A percentile compares a stretch with the other conserved stretches of the same genome.
phyloP scores from a whole-genome alignment of 164 flowering plant genomes.

The Chloranthus sessilifolius region DNA sequence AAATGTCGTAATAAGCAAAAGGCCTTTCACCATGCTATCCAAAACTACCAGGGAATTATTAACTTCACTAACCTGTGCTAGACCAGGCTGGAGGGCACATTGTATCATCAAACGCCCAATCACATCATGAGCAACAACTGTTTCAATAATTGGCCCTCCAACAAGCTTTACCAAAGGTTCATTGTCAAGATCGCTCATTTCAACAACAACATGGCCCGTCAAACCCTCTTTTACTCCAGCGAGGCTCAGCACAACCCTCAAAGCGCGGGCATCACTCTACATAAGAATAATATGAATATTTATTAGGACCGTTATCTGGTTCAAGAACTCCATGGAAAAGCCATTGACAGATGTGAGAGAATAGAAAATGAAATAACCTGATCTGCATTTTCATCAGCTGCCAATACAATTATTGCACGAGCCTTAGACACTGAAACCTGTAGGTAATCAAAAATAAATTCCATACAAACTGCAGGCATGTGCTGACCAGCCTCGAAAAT shows the following conservation, averaged over 20 bases:
- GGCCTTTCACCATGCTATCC: background rate
- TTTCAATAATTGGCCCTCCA: slow-evolving; percentile 88
- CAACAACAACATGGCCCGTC: slow-evolving; percentile 91
- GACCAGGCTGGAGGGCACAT: slow-evolving; percentile 96
- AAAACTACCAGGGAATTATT: background rate
- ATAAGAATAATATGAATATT: slow-evolving; percentile 5
- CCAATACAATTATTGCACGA: slow-evolving; percentile 85
- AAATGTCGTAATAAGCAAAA: no score
- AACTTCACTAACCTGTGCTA: slow-evolving; percentile 67
- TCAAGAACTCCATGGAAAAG: background rate
- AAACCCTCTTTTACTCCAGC: slow-evolving; percentile 93
- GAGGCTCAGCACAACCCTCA: slow-evolving; percentile 89
- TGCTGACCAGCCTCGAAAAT: background rate
- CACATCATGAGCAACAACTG: slow-evolving; percentile 98
- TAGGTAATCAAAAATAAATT: slow-evolving; percentile 6
- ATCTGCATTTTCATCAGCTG: slow-evolving; percentile 94
- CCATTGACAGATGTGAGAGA: background rate
- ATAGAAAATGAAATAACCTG: slow-evolving; percentile 44
- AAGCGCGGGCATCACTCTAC: slow-evolving; percentile 96
- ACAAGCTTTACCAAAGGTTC: slow-evolving; percentile 96
- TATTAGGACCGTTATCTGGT: slow-evolving; percentile 3
- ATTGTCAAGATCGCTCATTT: slow-evolving; percentile 93
- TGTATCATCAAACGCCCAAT: slow-evolving; percentile 97
- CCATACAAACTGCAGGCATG: background rate
- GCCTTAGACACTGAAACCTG: slow-evolving; percentile 96